phyloP scores from a whole-genome alignment of 2,329 filamentous ascomycete genomes.

The Periconia sp. region DNA sequence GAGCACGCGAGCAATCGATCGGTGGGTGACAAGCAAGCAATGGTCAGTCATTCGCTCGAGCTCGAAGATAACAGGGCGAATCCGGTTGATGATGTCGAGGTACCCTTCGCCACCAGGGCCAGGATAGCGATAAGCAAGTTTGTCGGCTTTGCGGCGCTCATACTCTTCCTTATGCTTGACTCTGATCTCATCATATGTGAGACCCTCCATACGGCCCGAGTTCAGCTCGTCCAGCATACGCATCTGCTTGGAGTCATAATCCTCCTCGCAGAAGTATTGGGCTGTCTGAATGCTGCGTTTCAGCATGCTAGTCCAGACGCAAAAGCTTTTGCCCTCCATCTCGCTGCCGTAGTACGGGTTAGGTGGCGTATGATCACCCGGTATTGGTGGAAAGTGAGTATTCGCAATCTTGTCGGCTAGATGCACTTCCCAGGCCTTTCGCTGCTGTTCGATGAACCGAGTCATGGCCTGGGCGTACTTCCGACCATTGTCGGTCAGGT shows the following conservation, averaged over 20 bases:
- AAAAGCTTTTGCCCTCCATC: constrained; percentile 79
- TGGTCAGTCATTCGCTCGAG: constrained; percentile 97
- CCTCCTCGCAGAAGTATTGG: constrained; percentile 91
- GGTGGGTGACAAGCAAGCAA: constrained; percentile 88
- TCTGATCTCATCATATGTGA: constrained; percentile 92
- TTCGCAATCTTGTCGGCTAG: constrained; percentile 79
- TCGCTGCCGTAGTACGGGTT: constrained; percentile 76
- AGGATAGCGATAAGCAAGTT: constrained; percentile 95
- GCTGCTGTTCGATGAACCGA: constrained; percentile 81
- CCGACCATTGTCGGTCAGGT: constrained; percentile 79
- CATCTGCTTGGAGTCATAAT: constrained; percentile 94
- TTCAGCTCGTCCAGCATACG: constrained; percentile 98
- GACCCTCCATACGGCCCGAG: constrained; percentile 88
- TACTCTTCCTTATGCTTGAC: constrained; percentile 82
- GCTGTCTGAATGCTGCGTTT: constrained; percentile 87
- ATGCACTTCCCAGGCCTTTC: constrained; percentile 80
- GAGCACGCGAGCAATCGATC: constrained; percentile 88
- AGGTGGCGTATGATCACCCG: constrained; percentile 91
- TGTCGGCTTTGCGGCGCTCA: constrained; percentile 77
- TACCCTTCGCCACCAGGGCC: constrained; percentile 96
- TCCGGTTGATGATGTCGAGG: constrained; percentile 92
- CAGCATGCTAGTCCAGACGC: constrained; percentile 98
- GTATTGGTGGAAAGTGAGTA: constrained; percentile 84
- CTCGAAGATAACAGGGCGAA: constrained; percentile 94
- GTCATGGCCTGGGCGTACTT: constrained; percentile 81